phyloP scores from a whole-genome alignment of 2,329 filamentous ascomycete genomes.

The Karstenula rhodostoma region DNA sequence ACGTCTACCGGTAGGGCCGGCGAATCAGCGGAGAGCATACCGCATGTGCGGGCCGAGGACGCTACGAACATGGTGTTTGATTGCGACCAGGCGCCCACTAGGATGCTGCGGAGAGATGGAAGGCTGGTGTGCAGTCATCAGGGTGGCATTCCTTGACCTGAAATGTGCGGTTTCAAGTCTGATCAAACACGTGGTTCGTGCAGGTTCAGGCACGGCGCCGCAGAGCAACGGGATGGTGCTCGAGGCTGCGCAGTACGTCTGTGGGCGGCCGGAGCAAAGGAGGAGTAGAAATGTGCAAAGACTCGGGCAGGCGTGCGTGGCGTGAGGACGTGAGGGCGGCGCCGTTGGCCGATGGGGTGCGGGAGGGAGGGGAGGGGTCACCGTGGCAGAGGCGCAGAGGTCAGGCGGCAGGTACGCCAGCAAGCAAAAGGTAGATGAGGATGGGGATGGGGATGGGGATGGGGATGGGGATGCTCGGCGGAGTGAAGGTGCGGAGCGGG shows the following conservation, averaged over 20 bases:
- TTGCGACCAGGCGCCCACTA: slow-evolving; percentile 24
- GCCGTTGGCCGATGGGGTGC: slow-evolving; percentile 21
- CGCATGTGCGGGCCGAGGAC: slow-evolving; percentile 37
- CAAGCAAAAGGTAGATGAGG: slow-evolving; percentile 17
- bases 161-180: slow-evolving; percentile 7
- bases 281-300: slow-evolving; percentile 22
- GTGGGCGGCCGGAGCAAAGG: slow-evolving; percentile 36
- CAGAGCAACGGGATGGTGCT: slow-evolving; percentile 11
- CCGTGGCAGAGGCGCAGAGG: slow-evolving; percentile 26
- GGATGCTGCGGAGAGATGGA: slow-evolving; percentile 10
- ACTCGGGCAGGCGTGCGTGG: not conserved
- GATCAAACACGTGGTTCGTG: not conserved
- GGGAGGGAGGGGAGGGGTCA: not conserved
- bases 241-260: slow-evolving; percentile 26
- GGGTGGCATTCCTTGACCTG: not conserved
- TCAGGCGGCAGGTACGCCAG: slow-evolving; percentile 35
- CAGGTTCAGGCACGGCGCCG: slow-evolving; percentile 5
- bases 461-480: not conserved
- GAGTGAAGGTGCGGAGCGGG: slow-evolving; percentile 18
- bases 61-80: slow-evolving; percentile 25
- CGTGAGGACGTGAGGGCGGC: too few species aligned
- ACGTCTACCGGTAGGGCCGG: slow-evolving; percentile 30
- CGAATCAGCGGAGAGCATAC: slow-evolving; percentile 29
- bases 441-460: slow-evolving; percentile 10
- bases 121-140: not conserved